Conservation (phyloP, 2,329 filamentous ascomycete genomes). For the Gremmenia infestans region DNA sequence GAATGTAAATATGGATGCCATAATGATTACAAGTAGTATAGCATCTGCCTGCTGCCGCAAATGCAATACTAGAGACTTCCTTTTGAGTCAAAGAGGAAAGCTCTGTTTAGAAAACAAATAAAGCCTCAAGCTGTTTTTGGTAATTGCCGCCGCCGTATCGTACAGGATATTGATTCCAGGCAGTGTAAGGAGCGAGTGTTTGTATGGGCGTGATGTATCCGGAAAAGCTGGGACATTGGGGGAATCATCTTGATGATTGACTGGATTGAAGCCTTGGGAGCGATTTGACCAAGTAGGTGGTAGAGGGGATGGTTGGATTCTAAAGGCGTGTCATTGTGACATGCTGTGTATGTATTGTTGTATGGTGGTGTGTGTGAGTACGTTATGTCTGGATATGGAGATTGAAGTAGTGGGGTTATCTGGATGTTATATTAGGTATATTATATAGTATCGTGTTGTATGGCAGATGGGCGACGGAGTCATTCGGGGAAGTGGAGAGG, state of each 20-base stretch:
- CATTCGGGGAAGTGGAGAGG: no score
- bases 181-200: slow-evolving; percentile 42
- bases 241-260: slow-evolving; percentile 43
- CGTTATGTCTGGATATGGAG: neutral
- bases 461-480: no score
- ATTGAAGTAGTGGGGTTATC: neutral
- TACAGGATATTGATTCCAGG: slow-evolving; percentile 8
- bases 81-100: neutral
- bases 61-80: no score
- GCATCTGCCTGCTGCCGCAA: no score
- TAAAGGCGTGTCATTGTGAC: slow-evolving; percentile 1
- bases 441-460: no score
- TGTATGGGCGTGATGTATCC: slow-evolving; percentile 44
- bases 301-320: neutral
- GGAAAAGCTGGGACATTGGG: slow-evolving; percentile 35
- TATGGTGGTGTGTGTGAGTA: neutral
- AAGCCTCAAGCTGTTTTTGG: neutral
- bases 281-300: neutral
- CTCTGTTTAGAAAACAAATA: neutral
- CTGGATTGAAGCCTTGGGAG: slow-evolving; percentile 1
- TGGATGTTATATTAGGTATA: no score
- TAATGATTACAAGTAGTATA: slow-evolving; percentile 33
- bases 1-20: slow-evolving; percentile 96
- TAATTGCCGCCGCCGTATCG: slow-evolving; percentile 16
- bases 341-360: neutral